Conservation (phyloP, 352 stramenopile species). For the Phytopythium kandeliae region DNA sequence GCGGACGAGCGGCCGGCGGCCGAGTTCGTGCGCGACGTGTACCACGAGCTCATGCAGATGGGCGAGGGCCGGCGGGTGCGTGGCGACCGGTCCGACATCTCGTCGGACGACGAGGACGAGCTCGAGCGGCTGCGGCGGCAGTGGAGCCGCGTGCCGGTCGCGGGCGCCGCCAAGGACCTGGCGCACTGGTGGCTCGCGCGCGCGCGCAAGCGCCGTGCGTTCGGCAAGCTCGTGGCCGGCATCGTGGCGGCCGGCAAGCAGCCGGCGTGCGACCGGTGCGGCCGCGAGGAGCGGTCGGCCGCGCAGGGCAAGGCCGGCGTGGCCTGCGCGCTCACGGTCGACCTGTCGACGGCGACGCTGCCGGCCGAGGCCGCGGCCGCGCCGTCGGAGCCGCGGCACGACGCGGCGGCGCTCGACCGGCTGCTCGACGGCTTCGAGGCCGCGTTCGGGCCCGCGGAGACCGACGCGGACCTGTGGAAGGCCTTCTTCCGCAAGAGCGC, state of each 20-base stretch:
- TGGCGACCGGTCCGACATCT: constrained; percentile 91
- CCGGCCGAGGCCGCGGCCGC: constrained; percentile 3
- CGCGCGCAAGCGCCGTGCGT: constrained; percentile 90
- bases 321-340: constrained; percentile 76
- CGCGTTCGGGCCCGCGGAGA: constrained; percentile 83
- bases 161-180: constrained; percentile 82
- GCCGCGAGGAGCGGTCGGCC: constrained; percentile 31
- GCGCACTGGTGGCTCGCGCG: constrained; percentile 91
- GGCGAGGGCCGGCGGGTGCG: constrained; percentile 81
- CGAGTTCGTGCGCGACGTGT: constrained; percentile 95
- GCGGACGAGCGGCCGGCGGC: constrained; percentile 80
- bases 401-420: constrained; percentile 69
- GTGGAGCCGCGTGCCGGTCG: constrained; percentile 81
- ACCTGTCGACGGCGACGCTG: constrained; percentile 44
- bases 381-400: constrained; percentile 53
- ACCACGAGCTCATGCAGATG: constrained; percentile 94
- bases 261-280: constrained; percentile 76
- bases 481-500: constrained; percentile 95
- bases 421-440: constrained; percentile 70
- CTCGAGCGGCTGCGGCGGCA: constrained; percentile 83
- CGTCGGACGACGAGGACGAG: constrained; percentile 90
- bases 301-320: constrained; percentile 30
- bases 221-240: constrained; percentile 84
- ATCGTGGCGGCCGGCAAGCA: constrained; percentile 83
- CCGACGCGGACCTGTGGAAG: constrained; percentile 93